Percentiles rank a stretch among this genome's conserved stretches.
Evolutionary conservation across 1,284 basidiomycete genomes (phyloP).

Genomic region (Athelia sp.): DNA sequence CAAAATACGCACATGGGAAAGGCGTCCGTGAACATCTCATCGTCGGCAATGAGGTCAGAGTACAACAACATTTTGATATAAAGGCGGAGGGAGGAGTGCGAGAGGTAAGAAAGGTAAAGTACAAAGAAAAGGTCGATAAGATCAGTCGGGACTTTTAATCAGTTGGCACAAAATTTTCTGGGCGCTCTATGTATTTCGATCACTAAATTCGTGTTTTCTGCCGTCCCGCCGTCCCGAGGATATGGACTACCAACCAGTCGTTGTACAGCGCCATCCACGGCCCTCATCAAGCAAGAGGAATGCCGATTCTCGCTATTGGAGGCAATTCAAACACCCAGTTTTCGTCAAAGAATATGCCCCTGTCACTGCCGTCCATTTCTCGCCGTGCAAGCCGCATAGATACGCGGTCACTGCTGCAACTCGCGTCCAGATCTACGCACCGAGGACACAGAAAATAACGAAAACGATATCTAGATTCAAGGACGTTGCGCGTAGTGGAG

Average conservation of each 20-base stretch:
- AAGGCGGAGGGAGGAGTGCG: constrained; percentile 10
- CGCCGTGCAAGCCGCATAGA: constrained; percentile 78
- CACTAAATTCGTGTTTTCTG: background rate
- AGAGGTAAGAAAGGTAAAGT: constrained; percentile 9
- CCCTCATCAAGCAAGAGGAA: constrained; percentile 56
- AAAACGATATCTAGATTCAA: constrained; percentile 98
- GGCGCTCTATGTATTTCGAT: background rate
- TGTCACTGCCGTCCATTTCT: constrained; percentile 89
- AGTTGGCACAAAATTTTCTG: too few species aligned
- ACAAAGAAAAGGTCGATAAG: constrained; percentile 7
- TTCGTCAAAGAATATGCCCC: constrained; percentile 95
- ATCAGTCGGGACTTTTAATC: constrained; percentile 11
- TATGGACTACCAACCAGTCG: constrained; percentile 80
- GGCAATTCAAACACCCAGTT: constrained; percentile 78
- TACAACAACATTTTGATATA: constrained; percentile 69
- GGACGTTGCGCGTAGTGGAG: constrained; percentile 87
- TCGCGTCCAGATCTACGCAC: constrained; percentile 93
- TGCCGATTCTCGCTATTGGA: constrained; percentile 75
- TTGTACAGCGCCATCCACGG: constrained; percentile 55
- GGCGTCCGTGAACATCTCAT: constrained; percentile 97
- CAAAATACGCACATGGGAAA: constrained; percentile 65
- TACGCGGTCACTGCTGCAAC: constrained; percentile 96
- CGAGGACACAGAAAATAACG: constrained; percentile 89
- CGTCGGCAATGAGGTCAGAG: constrained; percentile 68
- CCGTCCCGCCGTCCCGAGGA: constrained; percentile 3